Conservation (phyloP, 257 asterid genomes). For the Ligustrum vulgare region DNA sequence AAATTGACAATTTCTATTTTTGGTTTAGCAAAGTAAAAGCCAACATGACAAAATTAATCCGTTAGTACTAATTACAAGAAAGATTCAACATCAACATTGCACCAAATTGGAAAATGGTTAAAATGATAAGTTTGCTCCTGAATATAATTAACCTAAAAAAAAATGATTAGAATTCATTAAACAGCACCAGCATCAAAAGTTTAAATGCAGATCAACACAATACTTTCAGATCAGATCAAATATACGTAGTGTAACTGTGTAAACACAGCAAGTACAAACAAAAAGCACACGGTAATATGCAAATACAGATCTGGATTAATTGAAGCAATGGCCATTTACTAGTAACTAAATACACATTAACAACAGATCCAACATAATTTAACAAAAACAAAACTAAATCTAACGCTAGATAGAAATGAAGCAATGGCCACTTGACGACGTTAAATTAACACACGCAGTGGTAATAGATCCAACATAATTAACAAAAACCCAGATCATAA, state of each 20-base stretch:
- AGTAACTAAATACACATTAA: not conserved
- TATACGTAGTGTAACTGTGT: not conserved
- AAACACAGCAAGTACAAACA: constrained; percentile 13
- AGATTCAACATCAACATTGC: constrained; percentile 4
- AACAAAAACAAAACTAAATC: constrained; percentile 23
- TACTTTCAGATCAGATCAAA: constrained; percentile 26
- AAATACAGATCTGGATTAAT: not conserved
- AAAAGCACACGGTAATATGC: not conserved
- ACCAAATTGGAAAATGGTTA: not conserved
- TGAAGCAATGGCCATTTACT: not conserved
- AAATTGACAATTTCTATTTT: not conserved
- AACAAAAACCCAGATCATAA: constrained; percentile 22
- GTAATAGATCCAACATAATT: constrained; percentile 21
- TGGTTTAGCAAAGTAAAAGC: not conserved
- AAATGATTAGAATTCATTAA: not conserved
- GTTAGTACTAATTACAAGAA: not conserved
- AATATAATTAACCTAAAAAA: constrained; percentile 15
- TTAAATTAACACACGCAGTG: not conserved
- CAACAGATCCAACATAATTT: constrained; percentile 23
- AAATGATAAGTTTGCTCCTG: not conserved
- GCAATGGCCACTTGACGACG: not conserved
- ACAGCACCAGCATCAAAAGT: constrained; percentile 16
- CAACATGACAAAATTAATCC: not conserved
- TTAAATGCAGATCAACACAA: constrained; percentile 17
- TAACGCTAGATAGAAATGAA: not conserved